Conservation (phyloP, 2,329 filamentous ascomycete species). For the Ceratocystis smalleyi region DNA sequence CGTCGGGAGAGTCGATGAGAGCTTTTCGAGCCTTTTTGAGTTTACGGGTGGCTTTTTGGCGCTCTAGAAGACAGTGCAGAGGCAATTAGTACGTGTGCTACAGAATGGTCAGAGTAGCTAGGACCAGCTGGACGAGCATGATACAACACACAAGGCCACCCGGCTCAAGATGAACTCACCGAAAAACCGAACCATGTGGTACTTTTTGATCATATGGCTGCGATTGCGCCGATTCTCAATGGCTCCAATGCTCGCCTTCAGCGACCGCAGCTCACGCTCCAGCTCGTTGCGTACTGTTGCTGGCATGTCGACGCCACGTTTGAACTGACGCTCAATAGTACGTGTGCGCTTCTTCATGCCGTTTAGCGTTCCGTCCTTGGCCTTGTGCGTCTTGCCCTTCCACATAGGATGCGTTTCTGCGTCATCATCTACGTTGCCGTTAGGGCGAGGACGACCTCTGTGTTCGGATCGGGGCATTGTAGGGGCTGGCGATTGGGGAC, state of each 20-base stretch:
- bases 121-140: not conserved
- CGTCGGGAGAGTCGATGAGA: conserved; percentile 36
- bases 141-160: not conserved
- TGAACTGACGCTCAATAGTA: conserved; percentile 51
- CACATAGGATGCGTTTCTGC: conserved; percentile 22
- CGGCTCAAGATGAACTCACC: conserved; percentile 33
- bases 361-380: conserved; percentile 36
- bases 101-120: not conserved
- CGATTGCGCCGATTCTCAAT: conserved; percentile 45
- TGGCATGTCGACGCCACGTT: conserved; percentile 45
- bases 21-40: conserved; percentile 46
- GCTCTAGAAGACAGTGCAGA: conserved; percentile 32
- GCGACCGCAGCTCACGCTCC: conserved; percentile 54
- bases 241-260: conserved; percentile 46
- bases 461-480: not conserved
- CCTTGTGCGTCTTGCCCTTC: conserved; percentile 28
- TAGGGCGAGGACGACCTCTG: not conserved
- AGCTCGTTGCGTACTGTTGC: conserved; percentile 52
- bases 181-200: conserved; percentile 75
- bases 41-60: conserved; percentile 54
- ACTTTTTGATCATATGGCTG: conserved; percentile 58
- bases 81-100: not conserved
- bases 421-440: not conserved
- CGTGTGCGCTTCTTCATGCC: conserved; percentile 57
- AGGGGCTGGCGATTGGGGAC: not conserved